phyloP scores from a whole-genome alignment of 78 protist species.

The Dictyostelium firmibasis region DNA sequence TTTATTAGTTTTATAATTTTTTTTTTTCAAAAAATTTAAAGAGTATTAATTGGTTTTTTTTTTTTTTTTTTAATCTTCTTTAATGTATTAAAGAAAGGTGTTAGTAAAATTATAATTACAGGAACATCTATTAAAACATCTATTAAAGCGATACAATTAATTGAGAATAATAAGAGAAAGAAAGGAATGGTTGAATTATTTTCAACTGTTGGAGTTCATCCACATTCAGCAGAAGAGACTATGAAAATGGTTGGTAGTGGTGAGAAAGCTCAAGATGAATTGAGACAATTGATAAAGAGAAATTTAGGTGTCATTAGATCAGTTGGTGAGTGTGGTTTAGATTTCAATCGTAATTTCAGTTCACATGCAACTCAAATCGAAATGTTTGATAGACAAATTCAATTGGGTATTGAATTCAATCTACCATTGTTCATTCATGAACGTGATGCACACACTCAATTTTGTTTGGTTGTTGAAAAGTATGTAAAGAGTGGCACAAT shows the following conservation, averaged over 20 bases:
- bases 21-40: neutral
- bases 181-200: slow-evolving; percentile 6
- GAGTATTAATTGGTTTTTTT: neutral
- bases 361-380: slow-evolving; percentile 43
- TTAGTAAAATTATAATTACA: slow-evolving; percentile 47
- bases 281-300: neutral
- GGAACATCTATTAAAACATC: slow-evolving; percentile 64
- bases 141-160: slow-evolving; percentile 47
- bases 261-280: neutral
- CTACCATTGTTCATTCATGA: slow-evolving; percentile 81
- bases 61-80: neutral
- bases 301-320: slow-evolving; percentile 32
- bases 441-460: slow-evolving; percentile 67
- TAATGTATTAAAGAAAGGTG: slow-evolving; percentile 41
- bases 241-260: neutral
- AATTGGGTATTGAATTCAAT: slow-evolving; percentile 54
- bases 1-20: neutral
- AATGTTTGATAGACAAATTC: slow-evolving; percentile 67
- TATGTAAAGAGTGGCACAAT: slow-evolving; percentile 3
- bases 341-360: slow-evolving; percentile 71
- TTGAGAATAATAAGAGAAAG: slow-evolving; percentile 9
- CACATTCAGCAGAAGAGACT: slow-evolving; percentile 77
- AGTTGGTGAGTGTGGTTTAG: slow-evolving; percentile 84
- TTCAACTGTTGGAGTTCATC: slow-evolving; percentile 81
- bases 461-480: slow-evolving; percentile 6